Base-by-base conservation (phyloP, 805 yeast genomes). In the Peterozyma xylosa region DNA sequence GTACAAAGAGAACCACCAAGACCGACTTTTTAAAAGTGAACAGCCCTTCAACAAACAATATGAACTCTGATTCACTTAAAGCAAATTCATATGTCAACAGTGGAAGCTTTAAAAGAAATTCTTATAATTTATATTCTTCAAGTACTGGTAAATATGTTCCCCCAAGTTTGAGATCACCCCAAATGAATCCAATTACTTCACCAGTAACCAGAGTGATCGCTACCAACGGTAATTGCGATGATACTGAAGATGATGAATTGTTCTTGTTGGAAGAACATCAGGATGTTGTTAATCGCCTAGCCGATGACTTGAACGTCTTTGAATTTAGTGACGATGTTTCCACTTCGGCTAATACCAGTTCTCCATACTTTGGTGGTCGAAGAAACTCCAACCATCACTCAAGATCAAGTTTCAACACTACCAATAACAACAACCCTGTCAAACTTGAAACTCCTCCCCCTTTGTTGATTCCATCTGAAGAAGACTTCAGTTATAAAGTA, bases 131-230 rank as follows among this genome's bases (percentile, higher is more conserved):
- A 11, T 41, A 36, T 33, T 55, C 63, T 2, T 51, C 59, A 5
- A 56, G 72, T 5, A 62, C 68, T 34, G 85, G 85, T 3, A 81
- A 78, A 55, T 82, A 83, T 52, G 66, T 83, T 35, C 90, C 90
- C 16, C 89, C 89, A n/a, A 80, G 75, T 53, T 64, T 82, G 50
- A 70, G 89, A 56, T 73, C 76, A 0, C 73, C 80, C 7, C 54
- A 50, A 36, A 38, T 50, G 10, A 52, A 50, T 15, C 15, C 47
- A 46, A 29, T 35, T 33, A 37, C 42, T 34, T 3, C 42, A 45
- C 3, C 65, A 61, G 48, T 66, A 60, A 42, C 55, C 55, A 9
- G 46, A 62, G 34, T 63, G 18, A 66, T 62, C 40, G 71, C 66
- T 40, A 64, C 57, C 30, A 58, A 57, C 18, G 56, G 49, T 38